Evolutionary conservation across 2,329 filamentous ascomycete species (phyloP), one percentile per base, ranked within the genome.

Genomic region (Didymosphaeria variabile): DNA sequence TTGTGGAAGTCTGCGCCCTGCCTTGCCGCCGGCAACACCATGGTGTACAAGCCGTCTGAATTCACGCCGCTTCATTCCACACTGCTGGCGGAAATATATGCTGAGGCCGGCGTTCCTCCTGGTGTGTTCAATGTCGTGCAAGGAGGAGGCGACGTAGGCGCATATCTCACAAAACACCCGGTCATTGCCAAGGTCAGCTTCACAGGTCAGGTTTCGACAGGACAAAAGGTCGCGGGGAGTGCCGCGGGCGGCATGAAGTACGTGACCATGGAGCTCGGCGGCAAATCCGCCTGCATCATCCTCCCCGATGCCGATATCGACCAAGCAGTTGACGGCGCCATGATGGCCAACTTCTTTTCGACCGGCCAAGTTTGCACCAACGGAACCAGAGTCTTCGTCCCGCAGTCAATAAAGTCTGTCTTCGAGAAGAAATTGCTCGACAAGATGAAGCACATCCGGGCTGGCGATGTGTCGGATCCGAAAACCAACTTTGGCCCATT

Each of bases 291-390:
- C 0, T 83, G 93, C 45, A 83, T 97, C 54, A 84, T 97, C 50
- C 87, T 97, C 0, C 91, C 91, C 0, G 93, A 96, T 72, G 91
- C 91, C 17, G 87, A 92, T 55, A 78, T 94, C 21, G 89, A 92
- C 49, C 87, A 88, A 70, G 93, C 93, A n/a, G 93, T 92, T 36
- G 90, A 97, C 72, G 91, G 92, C 32, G 93, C 92, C 65, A 94
- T 97, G 90, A 92, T 96, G 84, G 93, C 93, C 70, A 97, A 97
- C 79, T 97, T 97, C 81, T 97, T 91, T 84, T 93, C 90, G 67
- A 91, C 91, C 0, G 93, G 93, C 32, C 93, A 97, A 79, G 93
- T 97, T 54, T 97, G 93, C 85, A 97, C 93, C 54, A 97, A 97
- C 76, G 93, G 93, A 53, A 97, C 93, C 1, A 86, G 93, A 12